phyloP scores from a whole-genome alignment of 1,284 basidiomycete species.

The Bjerkandera adusta region DNA sequence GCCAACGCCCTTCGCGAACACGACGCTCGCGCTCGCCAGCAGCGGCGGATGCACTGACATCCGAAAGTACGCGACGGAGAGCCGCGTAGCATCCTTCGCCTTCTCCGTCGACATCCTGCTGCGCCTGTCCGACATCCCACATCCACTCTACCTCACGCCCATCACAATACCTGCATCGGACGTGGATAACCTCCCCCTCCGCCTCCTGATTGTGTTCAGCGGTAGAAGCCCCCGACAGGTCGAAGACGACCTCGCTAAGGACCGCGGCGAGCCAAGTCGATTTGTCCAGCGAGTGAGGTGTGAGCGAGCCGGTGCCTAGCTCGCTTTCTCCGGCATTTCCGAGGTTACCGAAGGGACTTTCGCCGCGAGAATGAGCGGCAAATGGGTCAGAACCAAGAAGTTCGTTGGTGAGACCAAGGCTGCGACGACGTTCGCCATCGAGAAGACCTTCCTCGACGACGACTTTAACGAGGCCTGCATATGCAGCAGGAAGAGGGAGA shows the following conservation, averaged over 20 bases:
- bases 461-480: constrained; percentile 55
- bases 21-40: constrained; percentile 37
- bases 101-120: background rate
- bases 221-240: constrained; percentile 36
- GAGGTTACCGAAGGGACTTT: too few relatives aligned
- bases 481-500: constrained; percentile 49
- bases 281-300: constrained; percentile 62
- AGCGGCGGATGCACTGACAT: constrained; percentile 47
- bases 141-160: constrained; percentile 49
- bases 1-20: background rate
- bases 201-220: background rate
- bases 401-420: constrained; percentile 54
- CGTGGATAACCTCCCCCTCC: constrained; percentile 17
- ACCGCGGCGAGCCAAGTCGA: constrained; percentile 55
- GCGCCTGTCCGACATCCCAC: constrained; percentile 26
- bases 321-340: background rate
- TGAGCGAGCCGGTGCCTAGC: background rate
- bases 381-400: background rate
- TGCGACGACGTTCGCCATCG: constrained; percentile 34
- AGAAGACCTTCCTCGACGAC: constrained; percentile 34
- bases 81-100: constrained; percentile 37
- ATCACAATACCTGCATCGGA: constrained; percentile 57
- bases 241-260: constrained; percentile 58
- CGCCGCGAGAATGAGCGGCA: background rate
- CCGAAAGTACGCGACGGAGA: constrained; percentile 48